These are phyloP conservation scores for Oryza meridionalis DNA, from an alignment of 176 grass and related monocot genomes.

Conservation along the genomic window DNA sequence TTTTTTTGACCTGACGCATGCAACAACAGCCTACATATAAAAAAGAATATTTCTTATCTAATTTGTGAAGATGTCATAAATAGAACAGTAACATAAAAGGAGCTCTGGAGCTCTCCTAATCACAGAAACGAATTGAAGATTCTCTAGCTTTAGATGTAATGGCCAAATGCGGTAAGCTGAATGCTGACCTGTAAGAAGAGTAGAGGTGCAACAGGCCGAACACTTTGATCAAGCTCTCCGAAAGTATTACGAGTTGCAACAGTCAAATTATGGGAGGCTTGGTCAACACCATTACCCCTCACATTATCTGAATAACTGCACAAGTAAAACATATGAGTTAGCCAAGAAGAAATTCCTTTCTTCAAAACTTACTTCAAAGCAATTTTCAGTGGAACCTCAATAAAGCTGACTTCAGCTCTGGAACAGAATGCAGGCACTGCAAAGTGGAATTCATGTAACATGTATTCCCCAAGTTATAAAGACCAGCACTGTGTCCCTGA, in stretches of 20 bases:
- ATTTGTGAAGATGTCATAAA: background rate
- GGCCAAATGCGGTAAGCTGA: constrained; percentile 26
- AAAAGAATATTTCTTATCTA: background rate
- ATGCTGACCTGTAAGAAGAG: constrained; percentile 77
- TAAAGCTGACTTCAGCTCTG: constrained; percentile 94
- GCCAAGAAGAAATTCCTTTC: constrained; percentile 18
- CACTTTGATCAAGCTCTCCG: constrained; percentile 85
- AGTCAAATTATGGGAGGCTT: constrained; percentile 87
- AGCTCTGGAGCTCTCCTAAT: background rate
- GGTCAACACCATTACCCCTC: constrained; percentile 83
- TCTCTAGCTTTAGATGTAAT: constrained; percentile 31
- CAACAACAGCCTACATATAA: background rate
- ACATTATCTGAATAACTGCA: constrained; percentile 83
- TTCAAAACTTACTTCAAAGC: constrained; percentile 10
- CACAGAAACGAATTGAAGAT: constrained; percentile 1
- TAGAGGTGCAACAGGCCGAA: constrained; percentile 82
- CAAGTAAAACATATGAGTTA: constrained; percentile 30
- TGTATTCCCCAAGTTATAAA: constrained; percentile 98
- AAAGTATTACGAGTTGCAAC: constrained; percentile 94
- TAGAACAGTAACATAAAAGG: constrained; percentile 5
- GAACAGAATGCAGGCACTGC: constrained; percentile 97
- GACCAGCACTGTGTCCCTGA: constrained; percentile 94
- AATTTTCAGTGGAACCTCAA: constrained; percentile 53
- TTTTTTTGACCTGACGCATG: constrained; percentile 21
- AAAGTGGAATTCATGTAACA: constrained; percentile 99